phyloP scores from a whole-genome alignment of 176 grass and related monocot genomes.

The Aegilops longissima region DNA sequence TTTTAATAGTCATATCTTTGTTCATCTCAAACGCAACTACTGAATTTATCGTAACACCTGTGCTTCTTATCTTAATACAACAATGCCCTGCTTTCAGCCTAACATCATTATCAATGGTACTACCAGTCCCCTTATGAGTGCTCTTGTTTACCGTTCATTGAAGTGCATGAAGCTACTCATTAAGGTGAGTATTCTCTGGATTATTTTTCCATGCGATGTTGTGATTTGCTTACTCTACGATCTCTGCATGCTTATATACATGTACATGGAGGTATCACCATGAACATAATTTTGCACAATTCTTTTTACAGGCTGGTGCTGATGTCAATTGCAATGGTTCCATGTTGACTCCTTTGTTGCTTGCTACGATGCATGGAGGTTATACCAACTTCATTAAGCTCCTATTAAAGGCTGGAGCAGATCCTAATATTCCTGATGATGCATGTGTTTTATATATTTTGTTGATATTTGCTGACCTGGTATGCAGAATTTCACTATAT shows the following conservation, averaged over 20 bases:
- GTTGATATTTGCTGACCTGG: not conserved
- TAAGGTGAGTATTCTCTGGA: slow-evolving; percentile 28
- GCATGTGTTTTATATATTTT: slow-evolving; percentile 25
- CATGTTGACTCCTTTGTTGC: not conserved
- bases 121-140: slow-evolving; percentile 1
- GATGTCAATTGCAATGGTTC: slow-evolving; percentile 32
- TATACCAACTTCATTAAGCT: slow-evolving; percentile 27
- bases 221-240: slow-evolving; percentile 3
- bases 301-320: slow-evolving; percentile 40
- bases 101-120: not conserved
- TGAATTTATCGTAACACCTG: not conserved
- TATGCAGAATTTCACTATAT: not conserved
- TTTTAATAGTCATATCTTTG: not conserved
- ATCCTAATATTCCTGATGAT: slow-evolving; percentile 41
- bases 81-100: slow-evolving; percentile 35
- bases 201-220: not conserved
- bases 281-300: slow-evolving; percentile 7
- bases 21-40: not conserved
- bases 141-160: slow-evolving; percentile 27
- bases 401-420: slow-evolving; percentile 34
- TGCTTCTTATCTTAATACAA: not conserved
- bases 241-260: not conserved
- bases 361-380: slow-evolving; percentile 8
- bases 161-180: slow-evolving; percentile 50
- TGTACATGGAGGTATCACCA: not conserved